These are phyloP conservation scores for Gillenia trifoliata DNA, from an alignment of 306 rosid species.

Conservation along the genomic window DNA sequence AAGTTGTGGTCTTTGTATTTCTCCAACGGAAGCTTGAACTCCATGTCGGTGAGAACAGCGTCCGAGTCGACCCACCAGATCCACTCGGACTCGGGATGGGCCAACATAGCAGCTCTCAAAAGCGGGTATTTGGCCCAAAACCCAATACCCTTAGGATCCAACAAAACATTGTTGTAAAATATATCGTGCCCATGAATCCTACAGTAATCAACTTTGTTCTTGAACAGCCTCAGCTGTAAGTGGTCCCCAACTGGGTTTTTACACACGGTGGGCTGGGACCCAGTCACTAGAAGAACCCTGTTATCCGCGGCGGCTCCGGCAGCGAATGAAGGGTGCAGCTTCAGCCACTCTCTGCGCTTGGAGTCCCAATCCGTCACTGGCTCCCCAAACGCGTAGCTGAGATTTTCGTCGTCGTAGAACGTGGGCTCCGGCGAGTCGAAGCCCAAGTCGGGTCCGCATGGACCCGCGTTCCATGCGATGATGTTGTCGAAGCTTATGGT, in stretches of 20 bases:
- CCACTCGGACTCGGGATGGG: slow-evolving; percentile 93
- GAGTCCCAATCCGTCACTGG: slow-evolving; percentile 58
- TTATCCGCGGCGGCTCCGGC: slow-evolving; percentile 18
- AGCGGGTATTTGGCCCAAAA: slow-evolving; percentile 87
- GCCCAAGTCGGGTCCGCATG: slow-evolving; percentile 5
- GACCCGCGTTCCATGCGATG: not conserved
- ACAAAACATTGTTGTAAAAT: slow-evolving; percentile 60
- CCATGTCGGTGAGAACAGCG: slow-evolving; percentile 85
- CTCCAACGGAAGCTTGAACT: slow-evolving; percentile 56
- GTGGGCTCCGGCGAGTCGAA: slow-evolving; percentile 47
- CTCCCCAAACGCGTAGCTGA: slow-evolving; percentile 50
- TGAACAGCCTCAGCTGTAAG: slow-evolving; percentile 49
- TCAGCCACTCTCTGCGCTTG: slow-evolving; percentile 62
- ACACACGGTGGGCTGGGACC: slow-evolving; percentile 75
- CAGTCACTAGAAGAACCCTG: slow-evolving; percentile 44
- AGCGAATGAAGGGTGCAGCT: slow-evolving; percentile 48
- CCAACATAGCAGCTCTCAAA: slow-evolving; percentile 68
- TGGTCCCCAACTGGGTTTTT: slow-evolving; percentile 78
- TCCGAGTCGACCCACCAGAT: slow-evolving; percentile 98
- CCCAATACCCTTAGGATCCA: slow-evolving; percentile 53
- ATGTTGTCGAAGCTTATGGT: slow-evolving; percentile 3
- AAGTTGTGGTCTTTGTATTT: slow-evolving; percentile 63
- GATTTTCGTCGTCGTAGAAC: slow-evolving; percentile 62
- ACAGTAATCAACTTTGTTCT: slow-evolving; percentile 85
- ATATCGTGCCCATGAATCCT: slow-evolving; percentile 67